These are phyloP conservation scores for Aureobasidium sp. DNA, from an alignment of 2,329 filamentous ascomycete species.

Conservation along the genomic window DNA sequence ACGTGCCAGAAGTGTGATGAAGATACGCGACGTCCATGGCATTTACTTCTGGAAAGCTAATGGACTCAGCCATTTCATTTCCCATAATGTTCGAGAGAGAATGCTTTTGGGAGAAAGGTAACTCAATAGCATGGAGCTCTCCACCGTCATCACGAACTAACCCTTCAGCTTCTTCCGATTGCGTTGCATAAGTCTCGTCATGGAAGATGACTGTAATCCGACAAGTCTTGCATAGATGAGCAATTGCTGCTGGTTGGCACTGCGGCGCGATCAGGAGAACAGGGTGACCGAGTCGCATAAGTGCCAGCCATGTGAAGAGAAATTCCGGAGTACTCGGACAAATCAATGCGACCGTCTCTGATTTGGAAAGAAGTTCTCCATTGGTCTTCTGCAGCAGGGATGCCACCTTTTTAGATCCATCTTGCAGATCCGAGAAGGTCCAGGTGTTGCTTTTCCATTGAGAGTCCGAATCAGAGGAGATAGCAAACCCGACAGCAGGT, in stretches of 20 bases:
- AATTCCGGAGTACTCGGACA: constrained; percentile 53
- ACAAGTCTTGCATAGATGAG: constrained; percentile 47
- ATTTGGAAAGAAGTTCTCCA: constrained; percentile 14
- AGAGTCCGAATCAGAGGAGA: constrained; percentile 21
- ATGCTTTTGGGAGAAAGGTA: constrained; percentile 19
- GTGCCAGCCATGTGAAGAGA: constrained; percentile 52
- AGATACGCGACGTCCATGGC: constrained; percentile 48
- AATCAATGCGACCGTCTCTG: constrained; percentile 45
- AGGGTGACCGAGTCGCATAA: constrained; percentile 49
- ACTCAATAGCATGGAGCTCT: constrained; percentile 1
- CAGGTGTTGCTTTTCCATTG: constrained; percentile 27
- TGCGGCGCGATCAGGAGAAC: constrained; percentile 52
- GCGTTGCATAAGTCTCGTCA: constrained; percentile 35
- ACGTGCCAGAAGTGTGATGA: constrained; percentile 60
- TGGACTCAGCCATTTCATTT: neutral
- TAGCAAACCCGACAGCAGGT: constrained; percentile 47
- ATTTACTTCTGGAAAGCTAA: constrained; percentile 18
- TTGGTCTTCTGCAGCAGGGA: constrained; percentile 24
- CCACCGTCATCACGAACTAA: constrained; percentile 20
- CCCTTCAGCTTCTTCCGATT: constrained; percentile 26
- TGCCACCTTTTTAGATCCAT: constrained; percentile 34
- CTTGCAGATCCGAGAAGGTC: constrained; percentile 28
- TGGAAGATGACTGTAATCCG: constrained; percentile 40
- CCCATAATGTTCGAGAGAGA: constrained; percentile 4
- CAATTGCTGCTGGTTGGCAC: constrained; percentile 41